A percentile compares a stretch with the other conserved stretches of the same genome.
phyloP scores from a whole-genome alignment of 2,329 filamentous ascomycete species.

The Cercospora sojina region DNA sequence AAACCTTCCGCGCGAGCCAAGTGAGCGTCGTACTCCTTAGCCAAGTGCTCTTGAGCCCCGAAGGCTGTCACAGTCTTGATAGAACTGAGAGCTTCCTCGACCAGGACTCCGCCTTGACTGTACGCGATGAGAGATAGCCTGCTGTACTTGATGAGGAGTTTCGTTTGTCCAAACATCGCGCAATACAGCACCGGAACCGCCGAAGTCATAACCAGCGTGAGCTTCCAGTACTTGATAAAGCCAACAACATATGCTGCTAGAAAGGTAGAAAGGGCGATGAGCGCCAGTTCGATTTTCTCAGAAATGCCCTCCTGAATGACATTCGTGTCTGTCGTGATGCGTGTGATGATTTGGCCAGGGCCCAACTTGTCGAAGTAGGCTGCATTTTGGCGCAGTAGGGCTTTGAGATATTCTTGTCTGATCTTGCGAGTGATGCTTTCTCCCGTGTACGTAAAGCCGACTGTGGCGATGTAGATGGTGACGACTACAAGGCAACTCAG shows the following conservation, averaged over 20 bases:
- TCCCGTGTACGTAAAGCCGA: slow-evolving; percentile 75
- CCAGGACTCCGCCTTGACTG: slow-evolving; percentile 79
- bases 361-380: slow-evolving; percentile 91
- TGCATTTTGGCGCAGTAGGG: slow-evolving; percentile 84
- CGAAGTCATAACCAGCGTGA: slow-evolving; percentile 82
- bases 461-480: slow-evolving; percentile 71
- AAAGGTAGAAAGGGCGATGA: slow-evolving; percentile 77
- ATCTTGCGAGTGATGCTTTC: slow-evolving; percentile 50
- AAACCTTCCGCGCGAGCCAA: slow-evolving; percentile 69
- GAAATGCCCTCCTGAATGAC: slow-evolving; percentile 91
- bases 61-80: slow-evolving; percentile 90
- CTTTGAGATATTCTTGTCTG: slow-evolving; percentile 77
- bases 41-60: slow-evolving; percentile 85
- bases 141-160: slow-evolving; percentile 76
- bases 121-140: slow-evolving; percentile 76
- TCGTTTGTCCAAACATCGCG: slow-evolving; percentile 70
- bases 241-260: slow-evolving; percentile 85
- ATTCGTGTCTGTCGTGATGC: slow-evolving; percentile 92
- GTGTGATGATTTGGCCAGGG: slow-evolving; percentile 87
- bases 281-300: slow-evolving; percentile 77
- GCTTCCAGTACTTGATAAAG: slow-evolving; percentile 87
- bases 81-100: slow-evolving; percentile 91
- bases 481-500: slow-evolving; percentile 45
- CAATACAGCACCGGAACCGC: slow-evolving; percentile 75
- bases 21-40: slow-evolving; percentile 76